Evolutionary conservation across 2,329 filamentous ascomycete species (phyloP).

Genomic region (Fusarium kyushuense): DNA sequence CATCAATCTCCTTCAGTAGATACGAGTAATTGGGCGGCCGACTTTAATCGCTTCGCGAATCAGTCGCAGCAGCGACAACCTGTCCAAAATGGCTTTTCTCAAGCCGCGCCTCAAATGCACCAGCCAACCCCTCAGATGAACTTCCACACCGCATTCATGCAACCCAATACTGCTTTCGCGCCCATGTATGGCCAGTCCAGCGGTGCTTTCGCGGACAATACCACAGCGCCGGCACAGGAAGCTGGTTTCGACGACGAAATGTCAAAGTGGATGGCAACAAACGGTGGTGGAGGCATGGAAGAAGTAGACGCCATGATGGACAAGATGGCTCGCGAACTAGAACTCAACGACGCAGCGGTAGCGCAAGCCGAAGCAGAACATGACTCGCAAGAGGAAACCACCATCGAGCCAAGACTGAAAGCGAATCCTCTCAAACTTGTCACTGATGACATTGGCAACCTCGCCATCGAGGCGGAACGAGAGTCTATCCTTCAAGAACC

Average conservation of each 20-base stretch:
- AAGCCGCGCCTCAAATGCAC: constrained; percentile 44
- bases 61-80: constrained; percentile 46
- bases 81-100: constrained; percentile 36
- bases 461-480: constrained; percentile 45
- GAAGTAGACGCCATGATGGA: constrained; percentile 60
- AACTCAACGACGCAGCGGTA: constrained; percentile 52
- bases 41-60: constrained; percentile 52
- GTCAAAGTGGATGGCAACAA: constrained; percentile 56
- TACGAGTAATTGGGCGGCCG: constrained; percentile 53
- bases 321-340: constrained; percentile 57
- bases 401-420: constrained; percentile 14
- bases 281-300: constrained; percentile 52
- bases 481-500: constrained; percentile 29
- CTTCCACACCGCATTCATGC: constrained; percentile 51
- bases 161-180: constrained; percentile 45
- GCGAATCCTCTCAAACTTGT: constrained; percentile 42
- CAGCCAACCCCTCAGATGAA: constrained; percentile 43
- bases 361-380: constrained; percentile 37
- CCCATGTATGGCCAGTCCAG: constrained; percentile 49
- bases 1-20: constrained; percentile 43
- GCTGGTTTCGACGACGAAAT: constrained; percentile 58
- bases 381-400: constrained; percentile 16
- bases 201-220: constrained; percentile 44
- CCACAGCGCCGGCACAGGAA: constrained; percentile 43
- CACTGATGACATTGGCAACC: constrained; percentile 50